These are phyloP conservation scores for Kwoniella heveanensis DNA, from an alignment of 768 basidiomycete genomes.

Conservation along the genomic window DNA sequence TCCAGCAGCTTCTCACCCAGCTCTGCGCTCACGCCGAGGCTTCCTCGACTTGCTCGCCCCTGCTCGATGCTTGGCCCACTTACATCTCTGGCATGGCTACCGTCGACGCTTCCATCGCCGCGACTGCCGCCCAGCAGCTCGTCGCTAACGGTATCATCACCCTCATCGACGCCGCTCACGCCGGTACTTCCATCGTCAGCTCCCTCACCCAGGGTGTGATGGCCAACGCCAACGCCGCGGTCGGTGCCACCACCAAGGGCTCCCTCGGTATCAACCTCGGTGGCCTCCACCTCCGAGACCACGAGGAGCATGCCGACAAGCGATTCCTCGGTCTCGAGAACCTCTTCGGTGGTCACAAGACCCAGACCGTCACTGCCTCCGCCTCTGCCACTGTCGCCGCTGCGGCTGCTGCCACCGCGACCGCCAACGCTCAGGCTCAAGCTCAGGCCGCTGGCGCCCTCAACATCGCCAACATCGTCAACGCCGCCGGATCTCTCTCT, in stretches of 20 bases:
- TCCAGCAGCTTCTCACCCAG: slow-evolving; percentile 10
- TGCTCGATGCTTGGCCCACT: slow-evolving; percentile 21
- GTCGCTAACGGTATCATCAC: slow-evolving; percentile 22
- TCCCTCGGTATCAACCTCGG: slow-evolving; percentile 4
- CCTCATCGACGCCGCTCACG: slow-evolving; percentile 25
- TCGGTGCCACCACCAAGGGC: slow-evolving; percentile 3
- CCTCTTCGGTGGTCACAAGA: slow-evolving; percentile 10
- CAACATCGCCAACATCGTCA: slow-evolving; percentile 21
- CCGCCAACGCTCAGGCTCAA: slow-evolving; percentile 10
- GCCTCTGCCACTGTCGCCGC: not conserved
- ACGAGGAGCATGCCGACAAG: slow-evolving; percentile 6
- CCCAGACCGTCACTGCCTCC: slow-evolving; percentile 1
- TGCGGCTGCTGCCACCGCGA: slow-evolving; percentile 5
- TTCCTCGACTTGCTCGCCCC: slow-evolving; percentile 17
- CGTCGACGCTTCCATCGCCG: slow-evolving; percentile 6
- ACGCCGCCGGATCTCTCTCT: slow-evolving; percentile 16
- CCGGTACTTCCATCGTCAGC: slow-evolving; percentile 6
- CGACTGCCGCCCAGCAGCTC: slow-evolving; percentile 12
- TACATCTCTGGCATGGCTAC: slow-evolving; percentile 18
- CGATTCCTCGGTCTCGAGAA: slow-evolving; percentile 23
- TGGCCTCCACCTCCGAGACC: slow-evolving; percentile 18
- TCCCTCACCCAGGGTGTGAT: slow-evolving; percentile 8
- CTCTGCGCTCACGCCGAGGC: slow-evolving; percentile 20
- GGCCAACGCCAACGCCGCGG: slow-evolving; percentile 10
- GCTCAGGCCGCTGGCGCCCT: slow-evolving; percentile 20